Evolutionary conservation across 2,329 filamentous ascomycete genomes (phyloP), one percentile per base, ranked within the genome.

Genomic region (Curvularia sp.): DNA sequence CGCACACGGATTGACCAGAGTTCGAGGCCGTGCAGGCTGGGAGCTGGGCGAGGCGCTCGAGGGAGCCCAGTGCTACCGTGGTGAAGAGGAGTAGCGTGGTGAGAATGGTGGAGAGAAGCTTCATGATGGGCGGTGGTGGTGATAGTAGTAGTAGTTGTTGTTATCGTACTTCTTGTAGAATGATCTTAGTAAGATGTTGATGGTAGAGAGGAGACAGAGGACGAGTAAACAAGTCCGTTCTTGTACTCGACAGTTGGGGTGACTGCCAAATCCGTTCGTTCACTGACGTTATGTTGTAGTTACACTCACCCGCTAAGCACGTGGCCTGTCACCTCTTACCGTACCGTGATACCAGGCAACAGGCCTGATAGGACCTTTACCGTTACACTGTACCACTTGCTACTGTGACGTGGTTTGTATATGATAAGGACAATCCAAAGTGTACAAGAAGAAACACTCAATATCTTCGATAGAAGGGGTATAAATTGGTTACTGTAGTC

Each of bases 401-500:
- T 28, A 18, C 27, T 2, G 9, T 10, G 10, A 15, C 3, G 27
- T n/a, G 5, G 21, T 25, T 13, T 42, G 39, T 3, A 9, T 42
- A 42, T 15, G 15, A 21, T 25, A 8, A 7, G 12, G 15, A 9
- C 3, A 25, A 27, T 23, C 5, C 6, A 25, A 10, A 18, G 8
- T 5, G 18, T 25, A 2, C 32, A 36, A 36, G 13, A 25, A 49
- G 1, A 39, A 10, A 21, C 13, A 38, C 21, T 10, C 18, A 19
- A 21, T 39, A 19, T 43, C 18, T 18, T 42, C 19, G 25, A 12
- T 39, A 45, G 43, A 36, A 21, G 23, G 54, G 55, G 55, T 57
- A 57, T 57, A 57, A 51, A 27, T 49, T 57, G 30, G 49, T 57
- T 48, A 10, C 49, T 53, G 27, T 25, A 53, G 49, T 48, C 27